Percentiles rank a stretch among this genome's conserved stretches.
Evolutionary conservation across 371 early-diverging fungal genomes (phyloP).

Genomic region (Phascolomyces articulosus): DNA sequence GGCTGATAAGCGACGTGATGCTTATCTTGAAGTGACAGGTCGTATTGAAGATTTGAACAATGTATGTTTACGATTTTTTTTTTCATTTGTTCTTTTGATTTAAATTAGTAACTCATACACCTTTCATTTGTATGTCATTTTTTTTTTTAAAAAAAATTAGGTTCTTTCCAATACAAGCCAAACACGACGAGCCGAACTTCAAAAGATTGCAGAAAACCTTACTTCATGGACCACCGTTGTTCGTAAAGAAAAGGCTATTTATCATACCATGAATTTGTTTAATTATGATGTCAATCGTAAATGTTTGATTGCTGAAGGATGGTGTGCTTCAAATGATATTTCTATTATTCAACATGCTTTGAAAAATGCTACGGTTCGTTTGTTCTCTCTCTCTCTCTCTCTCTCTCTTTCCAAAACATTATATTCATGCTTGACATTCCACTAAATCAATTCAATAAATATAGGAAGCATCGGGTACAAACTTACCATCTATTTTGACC

Average conservation of each 20-base stretch:
- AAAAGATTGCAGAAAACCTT: constrained; percentile 81
- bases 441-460: too few relatives aligned
- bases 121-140: too few relatives aligned
- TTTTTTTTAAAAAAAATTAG: constrained; percentile 10
- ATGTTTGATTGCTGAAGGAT: constrained; percentile 97
- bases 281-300: constrained; percentile 92
- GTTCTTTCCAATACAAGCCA: constrained; percentile 86
- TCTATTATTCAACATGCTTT: constrained; percentile 81
- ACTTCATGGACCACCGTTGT: constrained; percentile 88
- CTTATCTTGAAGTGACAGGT: constrained; percentile 68
- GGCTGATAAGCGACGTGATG: constrained; percentile 84
- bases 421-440: too few relatives aligned
- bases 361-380: constrained; percentile 75
- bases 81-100: not conserved
- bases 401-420: too few relatives aligned
- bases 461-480: constrained; percentile 85
- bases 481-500: constrained; percentile 84
- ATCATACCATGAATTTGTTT: constrained; percentile 94
- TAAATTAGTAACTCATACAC: too few relatives aligned
- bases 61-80: constrained; percentile 28
- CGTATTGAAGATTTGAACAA: constrained; percentile 57
- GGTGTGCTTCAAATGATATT: constrained; percentile 91
- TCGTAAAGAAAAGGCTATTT: constrained; percentile 97
- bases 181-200: constrained; percentile 83
- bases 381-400: too few relatives aligned